These are phyloP conservation scores for Serendipita indica DNA, from an alignment of 768 basidiomycete genomes.

Conservation along the genomic window DNA sequence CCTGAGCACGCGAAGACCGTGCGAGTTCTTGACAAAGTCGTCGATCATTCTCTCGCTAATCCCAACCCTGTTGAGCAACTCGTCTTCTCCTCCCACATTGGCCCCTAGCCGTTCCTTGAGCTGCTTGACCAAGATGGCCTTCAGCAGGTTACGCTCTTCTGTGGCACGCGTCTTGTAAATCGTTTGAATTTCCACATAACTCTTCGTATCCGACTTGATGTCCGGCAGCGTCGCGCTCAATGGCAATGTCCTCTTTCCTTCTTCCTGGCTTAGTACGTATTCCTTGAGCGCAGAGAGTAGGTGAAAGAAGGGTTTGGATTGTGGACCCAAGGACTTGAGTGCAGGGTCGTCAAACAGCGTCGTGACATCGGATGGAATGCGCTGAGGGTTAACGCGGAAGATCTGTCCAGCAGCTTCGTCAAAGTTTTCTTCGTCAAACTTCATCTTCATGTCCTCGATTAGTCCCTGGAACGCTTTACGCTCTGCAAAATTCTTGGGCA, in stretches of 20 bases:
- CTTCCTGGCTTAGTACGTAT: constrained; percentile 35
- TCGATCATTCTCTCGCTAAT: constrained; percentile 31
- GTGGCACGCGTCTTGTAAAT: constrained; percentile 69
- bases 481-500: constrained; percentile 43
- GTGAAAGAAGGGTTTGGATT: constrained; percentile 58
- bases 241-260: constrained; percentile 51
- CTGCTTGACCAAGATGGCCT: constrained; percentile 29
- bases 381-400: constrained; percentile 59
- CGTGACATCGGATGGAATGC: constrained; percentile 52
- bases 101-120: constrained; percentile 26
- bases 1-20: constrained; percentile 49
- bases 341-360: constrained; percentile 48
- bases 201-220: constrained; percentile 81
- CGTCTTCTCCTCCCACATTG: constrained; percentile 32
- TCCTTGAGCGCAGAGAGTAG: constrained; percentile 58
- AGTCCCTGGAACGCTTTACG: constrained; percentile 61
- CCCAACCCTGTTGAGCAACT: constrained; percentile 14
- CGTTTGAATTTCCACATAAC: constrained; percentile 72
- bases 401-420: constrained; percentile 87
- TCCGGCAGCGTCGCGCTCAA: constrained; percentile 81
- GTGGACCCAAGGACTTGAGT: constrained; percentile 29
- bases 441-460: constrained; percentile 49
- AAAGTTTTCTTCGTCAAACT: constrained; percentile 90
- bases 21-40: constrained; percentile 65
- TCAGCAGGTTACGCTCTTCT: constrained; percentile 41